A percentile compares a stretch with the other conserved stretches of the same genome.
These are phyloP conservation scores for Verticillium nubilum DNA, from an alignment of 2,329 filamentous ascomycete species.

Conservation along the genomic window DNA sequence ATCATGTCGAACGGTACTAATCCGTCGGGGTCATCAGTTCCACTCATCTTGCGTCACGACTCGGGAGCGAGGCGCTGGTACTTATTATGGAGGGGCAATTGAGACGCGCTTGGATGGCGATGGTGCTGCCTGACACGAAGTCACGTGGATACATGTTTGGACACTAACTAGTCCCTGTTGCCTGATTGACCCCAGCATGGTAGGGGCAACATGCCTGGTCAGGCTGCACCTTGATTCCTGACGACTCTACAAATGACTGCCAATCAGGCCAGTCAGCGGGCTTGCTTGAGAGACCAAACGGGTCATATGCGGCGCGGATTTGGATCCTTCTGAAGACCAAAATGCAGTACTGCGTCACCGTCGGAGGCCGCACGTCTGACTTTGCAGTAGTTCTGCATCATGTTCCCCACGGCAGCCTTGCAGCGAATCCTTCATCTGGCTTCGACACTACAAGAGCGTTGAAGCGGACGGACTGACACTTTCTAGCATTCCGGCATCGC, in stretches of 20 bases:
- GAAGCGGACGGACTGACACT: too few species aligned
- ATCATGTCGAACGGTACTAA: conserved; percentile 1
- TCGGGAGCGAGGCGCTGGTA: neutral
- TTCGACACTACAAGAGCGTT: too few species aligned
- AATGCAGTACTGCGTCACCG: neutral
- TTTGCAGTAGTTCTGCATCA: too few species aligned
- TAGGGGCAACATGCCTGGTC: too few species aligned
- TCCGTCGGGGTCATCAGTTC: neutral
- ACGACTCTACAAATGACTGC: neutral
- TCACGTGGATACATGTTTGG: neutral
- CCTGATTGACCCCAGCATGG: neutral
- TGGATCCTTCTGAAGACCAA: neutral
- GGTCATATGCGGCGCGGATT: neutral
- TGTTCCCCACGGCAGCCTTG: too few species aligned
- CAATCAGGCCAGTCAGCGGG: neutral
- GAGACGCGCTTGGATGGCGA: neutral
- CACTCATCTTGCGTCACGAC: neutral
- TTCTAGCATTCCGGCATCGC: too few species aligned
- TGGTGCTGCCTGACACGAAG: neutral
- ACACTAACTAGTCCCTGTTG: too few species aligned
- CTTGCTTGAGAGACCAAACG: neutral
- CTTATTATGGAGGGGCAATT: neutral
- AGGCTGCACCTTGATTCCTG: neutral
- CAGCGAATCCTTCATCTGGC: too few species aligned
- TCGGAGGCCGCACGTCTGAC: too few species aligned